Evolutionary conservation across 108 stramenopile species (phyloP), one percentile per base, ranked within the genome.

Genomic region (Aurantiochytrium sp.): DNA sequence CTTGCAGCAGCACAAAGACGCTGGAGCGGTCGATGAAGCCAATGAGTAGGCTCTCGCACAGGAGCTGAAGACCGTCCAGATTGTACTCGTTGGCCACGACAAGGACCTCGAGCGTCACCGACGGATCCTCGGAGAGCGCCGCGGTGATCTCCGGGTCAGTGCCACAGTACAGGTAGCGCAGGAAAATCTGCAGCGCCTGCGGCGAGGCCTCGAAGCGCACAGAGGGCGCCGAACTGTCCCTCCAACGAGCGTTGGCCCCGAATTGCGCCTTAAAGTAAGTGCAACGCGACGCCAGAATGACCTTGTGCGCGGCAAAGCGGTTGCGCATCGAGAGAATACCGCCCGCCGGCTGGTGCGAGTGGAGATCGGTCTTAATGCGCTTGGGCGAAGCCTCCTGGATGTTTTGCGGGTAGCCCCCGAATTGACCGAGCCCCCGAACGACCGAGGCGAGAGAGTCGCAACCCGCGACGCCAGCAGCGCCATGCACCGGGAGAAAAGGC

Each of bases 141-240:
- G 39, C 45, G 39, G n/a, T 48, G n/a, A 81, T 27, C 39, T 81
- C 73, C 27, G n/a, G 24, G 73, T 81, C 73, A 0, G 45, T 41
- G 17, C 73, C 73, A 24, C 73, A 81, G 73, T 81, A 81, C 30
- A 81, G 39, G 45, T 81, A 81, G 21, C 73, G 73, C 73, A 81
- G 24, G 24, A 81, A 41, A 24, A 81, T 41, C 0, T 24, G 39
- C 36, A 81, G 45, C 21, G 73, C 73, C 32, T 41, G 39, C 39
- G 12, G 42, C 42, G 73, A 48, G 6, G 42, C 73, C 39, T 6
- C 6, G 32, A 81, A 81, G 42, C 45, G 39, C 0, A 81, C 73
- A 12, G 45, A 17, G 12, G 39, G n/a, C 6, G 73, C n/a, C n/a
- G 73, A n/a, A 48, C 19, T 12, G 24, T 81, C 73, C 27, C 32